Percentiles rank a stretch among this genome's conserved stretches.
phyloP scores from a whole-genome alignment of 139 green algal genomes.

The Penium margaritaceum region DNA sequence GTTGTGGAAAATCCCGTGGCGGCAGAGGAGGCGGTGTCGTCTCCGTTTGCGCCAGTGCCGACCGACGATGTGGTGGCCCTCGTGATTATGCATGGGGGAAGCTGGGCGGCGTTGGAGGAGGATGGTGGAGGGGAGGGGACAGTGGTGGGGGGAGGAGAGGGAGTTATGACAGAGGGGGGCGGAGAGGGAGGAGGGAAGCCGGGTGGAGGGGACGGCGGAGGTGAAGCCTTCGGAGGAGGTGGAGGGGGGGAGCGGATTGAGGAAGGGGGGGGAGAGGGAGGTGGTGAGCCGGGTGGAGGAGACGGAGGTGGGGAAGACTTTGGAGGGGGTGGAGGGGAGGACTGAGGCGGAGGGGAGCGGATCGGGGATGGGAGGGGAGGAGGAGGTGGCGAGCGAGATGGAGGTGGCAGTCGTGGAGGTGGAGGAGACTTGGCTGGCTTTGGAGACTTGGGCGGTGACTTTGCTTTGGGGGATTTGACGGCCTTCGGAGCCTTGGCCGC shows the following conservation, averaged over 20 bases:
- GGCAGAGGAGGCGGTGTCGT: too few relatives aligned
- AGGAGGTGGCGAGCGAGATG: too few relatives aligned
- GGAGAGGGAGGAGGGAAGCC: not conserved
- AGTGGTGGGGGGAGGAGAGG: not conserved
- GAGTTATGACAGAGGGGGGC: not conserved
- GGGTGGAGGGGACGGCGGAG: not conserved
- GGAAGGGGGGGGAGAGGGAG: not conserved
- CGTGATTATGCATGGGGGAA: too few relatives aligned
- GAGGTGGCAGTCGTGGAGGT: too few relatives aligned
- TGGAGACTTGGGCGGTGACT: not conserved
- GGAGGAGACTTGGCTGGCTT: not conserved
- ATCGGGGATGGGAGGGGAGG: not conserved
- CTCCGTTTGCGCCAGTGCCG: too few relatives aligned
- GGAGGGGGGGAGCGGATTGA: not conserved
- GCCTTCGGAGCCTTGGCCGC: too few relatives aligned
- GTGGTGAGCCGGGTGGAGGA: not conserved
- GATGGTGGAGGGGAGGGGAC: not conserved
- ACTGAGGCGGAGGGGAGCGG: not conserved
- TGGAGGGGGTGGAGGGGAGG: not conserved
- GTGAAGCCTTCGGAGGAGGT: not conserved
- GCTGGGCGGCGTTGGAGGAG: too few relatives aligned
- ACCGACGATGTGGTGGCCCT: too few relatives aligned
- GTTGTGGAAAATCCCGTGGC: too few relatives aligned
- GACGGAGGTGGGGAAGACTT: too few relatives aligned
- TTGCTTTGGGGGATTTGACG: slow-evolving; percentile 2